phyloP scores from a whole-genome alignment of 2,329 filamentous ascomycete species.

The Pseudogymnoascus sp. region DNA sequence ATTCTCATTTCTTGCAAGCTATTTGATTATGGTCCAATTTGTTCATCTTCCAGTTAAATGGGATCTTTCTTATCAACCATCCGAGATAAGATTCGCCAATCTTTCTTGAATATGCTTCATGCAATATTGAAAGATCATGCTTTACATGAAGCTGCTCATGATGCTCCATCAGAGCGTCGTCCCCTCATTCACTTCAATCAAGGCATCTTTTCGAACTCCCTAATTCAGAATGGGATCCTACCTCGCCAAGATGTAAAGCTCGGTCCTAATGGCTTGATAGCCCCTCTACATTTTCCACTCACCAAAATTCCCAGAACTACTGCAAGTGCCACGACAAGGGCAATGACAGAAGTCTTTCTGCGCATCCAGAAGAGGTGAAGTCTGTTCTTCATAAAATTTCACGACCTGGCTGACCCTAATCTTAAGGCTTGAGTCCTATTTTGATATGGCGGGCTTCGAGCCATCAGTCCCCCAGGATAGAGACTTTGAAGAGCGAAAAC shows the following conservation, averaged over 20 bases:
- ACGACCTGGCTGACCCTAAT: not conserved
- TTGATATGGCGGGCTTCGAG: not conserved
- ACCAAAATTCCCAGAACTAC: not conserved
- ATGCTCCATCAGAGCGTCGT: not conserved
- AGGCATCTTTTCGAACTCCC: not conserved
- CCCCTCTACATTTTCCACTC: not conserved
- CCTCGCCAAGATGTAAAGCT: not conserved
- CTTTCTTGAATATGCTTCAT: not conserved
- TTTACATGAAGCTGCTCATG: not conserved
- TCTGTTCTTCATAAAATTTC: not conserved
- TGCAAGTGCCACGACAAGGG: not conserved
- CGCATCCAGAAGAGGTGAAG: not conserved
- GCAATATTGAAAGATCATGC: not conserved
- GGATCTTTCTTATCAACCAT: not conserved
- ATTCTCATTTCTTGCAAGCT: not conserved
- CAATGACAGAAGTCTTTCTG: not conserved
- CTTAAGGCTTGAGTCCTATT: not conserved
- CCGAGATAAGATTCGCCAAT: not conserved
- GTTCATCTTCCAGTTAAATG: not conserved
- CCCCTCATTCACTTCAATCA: not conserved
- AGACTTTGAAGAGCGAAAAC: not conserved
- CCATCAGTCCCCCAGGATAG: not conserved
- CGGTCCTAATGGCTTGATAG: not conserved
- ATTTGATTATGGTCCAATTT: not conserved
- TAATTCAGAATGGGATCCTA: not conserved